These are phyloP conservation scores for Thozetella sp. DNA, from an alignment of 495 filamentous ascomycete genomes.

Conservation along the genomic window DNA sequence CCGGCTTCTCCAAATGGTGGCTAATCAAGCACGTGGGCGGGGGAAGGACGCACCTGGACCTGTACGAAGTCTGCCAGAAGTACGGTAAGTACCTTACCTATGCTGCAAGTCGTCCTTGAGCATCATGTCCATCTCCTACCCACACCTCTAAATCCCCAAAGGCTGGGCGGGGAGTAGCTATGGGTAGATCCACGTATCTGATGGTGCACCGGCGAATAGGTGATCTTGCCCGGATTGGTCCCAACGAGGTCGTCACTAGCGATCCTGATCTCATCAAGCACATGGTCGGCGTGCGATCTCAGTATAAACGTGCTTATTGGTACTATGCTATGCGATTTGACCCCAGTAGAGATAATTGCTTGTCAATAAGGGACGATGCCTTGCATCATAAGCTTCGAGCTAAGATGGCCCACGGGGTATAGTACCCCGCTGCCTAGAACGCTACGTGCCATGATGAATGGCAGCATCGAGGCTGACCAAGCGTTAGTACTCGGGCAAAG, in stretches of 20 bases:
- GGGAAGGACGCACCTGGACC: constrained; percentile 11
- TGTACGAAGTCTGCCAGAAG: constrained; percentile 11
- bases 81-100: constrained; percentile 5
- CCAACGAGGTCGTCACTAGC: constrained; percentile 23
- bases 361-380: constrained; percentile 21
- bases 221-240: constrained; percentile 18
- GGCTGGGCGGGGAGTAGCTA: no score
- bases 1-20: constrained; percentile 9
- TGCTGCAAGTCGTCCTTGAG: neutral
- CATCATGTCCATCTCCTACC: neutral
- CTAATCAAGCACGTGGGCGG: constrained; percentile 3
- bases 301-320: constrained; percentile 36
- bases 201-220: no score
- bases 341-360: constrained; percentile 40
- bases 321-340: constrained; percentile 46
- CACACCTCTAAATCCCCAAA: no score
- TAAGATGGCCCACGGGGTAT: constrained; percentile 25
- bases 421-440: neutral
- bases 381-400: constrained; percentile 31
- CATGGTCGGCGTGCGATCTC: constrained; percentile 33
- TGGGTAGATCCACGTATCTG: no score
- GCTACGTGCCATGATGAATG: no score
- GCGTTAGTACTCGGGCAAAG: constrained; percentile 26
- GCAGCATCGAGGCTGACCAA: neutral
- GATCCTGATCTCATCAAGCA: constrained; percentile 42